Percentiles rank a stretch among this genome's conserved stretches.
Conservation (phyloP, 2,329 filamentous ascomycete species). For the Alternaria alternata region DNA sequence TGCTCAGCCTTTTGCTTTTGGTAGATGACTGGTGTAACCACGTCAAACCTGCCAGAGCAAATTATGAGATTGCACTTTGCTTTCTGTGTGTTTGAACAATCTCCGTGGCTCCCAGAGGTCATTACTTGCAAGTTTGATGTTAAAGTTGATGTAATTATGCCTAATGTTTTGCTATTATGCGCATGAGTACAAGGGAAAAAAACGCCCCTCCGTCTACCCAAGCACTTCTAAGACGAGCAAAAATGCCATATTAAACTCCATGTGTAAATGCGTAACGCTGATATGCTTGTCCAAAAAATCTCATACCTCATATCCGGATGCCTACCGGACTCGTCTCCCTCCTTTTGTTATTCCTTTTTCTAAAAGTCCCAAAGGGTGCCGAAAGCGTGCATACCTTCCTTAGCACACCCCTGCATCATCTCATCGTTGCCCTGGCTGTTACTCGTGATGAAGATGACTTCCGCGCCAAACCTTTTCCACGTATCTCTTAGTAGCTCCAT, state of each 20-base stretch:
- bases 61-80: background rate
- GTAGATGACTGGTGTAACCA: background rate
- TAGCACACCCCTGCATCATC: constrained; percentile 48
- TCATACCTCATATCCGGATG: background rate
- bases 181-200: background rate
- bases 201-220: background rate
- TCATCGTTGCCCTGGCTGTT: constrained; percentile 49
- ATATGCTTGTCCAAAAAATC: background rate
- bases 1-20: background rate
- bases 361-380: constrained; percentile 49
- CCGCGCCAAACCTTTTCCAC: constrained; percentile 43
- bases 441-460: constrained; percentile 49
- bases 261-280: background rate
- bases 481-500: constrained; percentile 46
- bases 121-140: background rate
- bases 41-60: background rate
- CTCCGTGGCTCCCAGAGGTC: background rate
- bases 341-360: background rate
- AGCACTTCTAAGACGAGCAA: background rate
- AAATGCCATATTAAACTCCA: background rate
- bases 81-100: background rate
- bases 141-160: background rate
- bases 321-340: background rate
- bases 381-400: constrained; percentile 45
- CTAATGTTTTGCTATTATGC: background rate